Conservation (phyloP, 495 filamentous ascomycete species). For the Penicillium crystallinum region DNA sequence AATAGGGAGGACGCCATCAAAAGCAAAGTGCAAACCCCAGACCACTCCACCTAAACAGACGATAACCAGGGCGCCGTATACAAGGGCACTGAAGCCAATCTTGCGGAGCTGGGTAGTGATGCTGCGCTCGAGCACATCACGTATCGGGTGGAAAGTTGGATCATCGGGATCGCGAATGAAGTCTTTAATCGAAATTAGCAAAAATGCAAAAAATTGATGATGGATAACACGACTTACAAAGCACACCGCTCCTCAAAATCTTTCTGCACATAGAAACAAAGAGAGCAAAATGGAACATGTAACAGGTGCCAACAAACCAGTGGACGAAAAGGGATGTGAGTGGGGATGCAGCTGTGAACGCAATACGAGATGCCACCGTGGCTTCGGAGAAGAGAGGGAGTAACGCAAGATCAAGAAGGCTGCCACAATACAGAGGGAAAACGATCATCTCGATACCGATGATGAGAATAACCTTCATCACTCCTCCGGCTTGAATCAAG, state of each 20-base stretch:
- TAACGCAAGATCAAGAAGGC: constrained; percentile 82
- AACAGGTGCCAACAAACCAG: constrained; percentile 98
- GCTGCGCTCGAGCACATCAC: constrained; percentile 91
- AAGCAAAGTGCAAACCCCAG: constrained; percentile 70
- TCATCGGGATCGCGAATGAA: constrained; percentile 99
- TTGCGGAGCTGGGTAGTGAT: constrained; percentile 92
- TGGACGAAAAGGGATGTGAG: constrained; percentile 91
- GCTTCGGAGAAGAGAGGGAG: constrained; percentile 82
- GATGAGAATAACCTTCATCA: constrained; percentile 96
- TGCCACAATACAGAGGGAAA: constrained; percentile 92
- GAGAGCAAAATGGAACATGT: constrained; percentile 99
- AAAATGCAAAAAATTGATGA: background rate
- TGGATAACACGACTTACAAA: constrained; percentile 56
- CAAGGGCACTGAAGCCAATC: constrained; percentile 90
- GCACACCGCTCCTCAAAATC: constrained; percentile 87
- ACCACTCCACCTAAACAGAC: constrained; percentile 93
- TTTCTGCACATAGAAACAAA: constrained; percentile 99
- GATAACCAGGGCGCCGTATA: constrained; percentile 90
- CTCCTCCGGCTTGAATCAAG: constrained; percentile 87
- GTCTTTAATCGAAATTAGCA: constrained; percentile 45
- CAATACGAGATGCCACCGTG: constrained; percentile 65
- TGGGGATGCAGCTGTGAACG: constrained; percentile 69
- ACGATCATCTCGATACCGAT: constrained; percentile 99
- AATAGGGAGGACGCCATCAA: constrained; percentile 74
- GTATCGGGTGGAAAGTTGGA: constrained; percentile 94